Conservation (phyloP, 805 yeast species). For the Metschnikowia koreensis region DNA sequence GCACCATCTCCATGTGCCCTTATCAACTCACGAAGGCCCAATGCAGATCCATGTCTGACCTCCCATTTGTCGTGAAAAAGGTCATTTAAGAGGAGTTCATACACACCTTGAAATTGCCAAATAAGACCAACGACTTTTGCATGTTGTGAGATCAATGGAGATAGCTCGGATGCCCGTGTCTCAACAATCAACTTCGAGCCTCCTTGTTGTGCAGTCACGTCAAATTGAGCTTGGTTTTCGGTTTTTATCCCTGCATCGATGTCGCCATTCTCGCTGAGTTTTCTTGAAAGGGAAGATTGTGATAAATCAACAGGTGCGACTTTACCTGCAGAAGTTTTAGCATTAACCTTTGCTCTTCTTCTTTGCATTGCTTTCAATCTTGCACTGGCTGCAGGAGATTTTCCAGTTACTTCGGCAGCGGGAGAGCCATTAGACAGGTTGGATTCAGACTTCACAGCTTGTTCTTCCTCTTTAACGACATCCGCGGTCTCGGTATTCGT, state of each 20-base stretch:
- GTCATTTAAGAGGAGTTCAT: slow-evolving; percentile 75
- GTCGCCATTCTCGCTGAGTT: slow-evolving; percentile 45
- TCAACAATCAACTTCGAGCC: slow-evolving; percentile 84
- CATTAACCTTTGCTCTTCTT: slow-evolving; percentile 75
- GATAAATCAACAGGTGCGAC: slow-evolving; percentile 61
- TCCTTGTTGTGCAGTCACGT: slow-evolving; percentile 76
- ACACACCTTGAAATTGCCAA: slow-evolving; percentile 95
- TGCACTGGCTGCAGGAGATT: slow-evolving; percentile 50
- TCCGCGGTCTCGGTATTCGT: not conserved
- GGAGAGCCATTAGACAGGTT: slow-evolving; percentile 3
- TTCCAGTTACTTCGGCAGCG: slow-evolving; percentile 23
- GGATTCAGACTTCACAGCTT: not conserved
- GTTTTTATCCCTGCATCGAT: slow-evolving; percentile 15
- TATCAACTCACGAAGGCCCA: slow-evolving; percentile 85
- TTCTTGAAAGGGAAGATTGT: slow-evolving; percentile 63
- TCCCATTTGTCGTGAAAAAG: slow-evolving; percentile 90
- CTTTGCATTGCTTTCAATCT: slow-evolving; percentile 93
- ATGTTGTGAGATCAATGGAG: slow-evolving; percentile 69
- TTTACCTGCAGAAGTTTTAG: slow-evolving; percentile 48
- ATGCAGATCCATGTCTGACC: slow-evolving; percentile 90
- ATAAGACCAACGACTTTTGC: slow-evolving; percentile 69
- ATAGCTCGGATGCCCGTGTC: slow-evolving; percentile 60
- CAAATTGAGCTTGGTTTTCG: slow-evolving; percentile 39
- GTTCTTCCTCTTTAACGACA: slow-evolving; percentile 6
- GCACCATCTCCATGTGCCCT: slow-evolving; percentile 81